Conservation (phyloP, 768 basidiomycete species). For the Plicaturopsis crispa region DNA sequence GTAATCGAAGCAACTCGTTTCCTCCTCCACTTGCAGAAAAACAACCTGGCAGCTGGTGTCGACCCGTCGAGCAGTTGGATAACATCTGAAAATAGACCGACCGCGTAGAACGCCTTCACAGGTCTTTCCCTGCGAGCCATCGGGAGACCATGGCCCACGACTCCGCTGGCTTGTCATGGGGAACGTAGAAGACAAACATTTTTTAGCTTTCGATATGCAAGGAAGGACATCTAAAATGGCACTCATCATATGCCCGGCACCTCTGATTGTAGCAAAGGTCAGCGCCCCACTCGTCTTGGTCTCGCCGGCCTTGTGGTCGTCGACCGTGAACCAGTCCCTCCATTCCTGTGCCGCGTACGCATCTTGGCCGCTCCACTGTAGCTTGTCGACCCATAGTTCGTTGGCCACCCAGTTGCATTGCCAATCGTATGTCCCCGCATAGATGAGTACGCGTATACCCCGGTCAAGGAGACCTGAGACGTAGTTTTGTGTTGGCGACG, state of each 20-base stretch:
- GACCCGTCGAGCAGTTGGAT: too few species aligned
- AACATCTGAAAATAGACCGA: background rate
- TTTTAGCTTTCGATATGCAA: conserved; percentile 8
- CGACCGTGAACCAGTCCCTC: conserved; percentile 49
- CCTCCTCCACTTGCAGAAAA: too few species aligned
- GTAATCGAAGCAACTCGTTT: too few species aligned
- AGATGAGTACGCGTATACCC: conserved; percentile 66
- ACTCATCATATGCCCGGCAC: conserved; percentile 73
- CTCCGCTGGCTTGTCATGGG: conserved; percentile 63
- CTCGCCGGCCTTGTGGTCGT: conserved; percentile 45
- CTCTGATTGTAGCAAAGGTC: conserved; percentile 57
- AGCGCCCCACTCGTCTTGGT: conserved; percentile 48
- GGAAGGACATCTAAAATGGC: conserved; percentile 5
- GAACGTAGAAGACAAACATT: conserved; percentile 36
- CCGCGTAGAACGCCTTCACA: conserved; percentile 19
- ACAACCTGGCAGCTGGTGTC: too few species aligned
- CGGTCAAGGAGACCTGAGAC: conserved; percentile 67
- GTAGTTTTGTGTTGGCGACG: conserved; percentile 51
- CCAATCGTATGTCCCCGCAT: conserved; percentile 73
- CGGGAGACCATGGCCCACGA: conserved; percentile 53
- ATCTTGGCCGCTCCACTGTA: conserved; percentile 60
- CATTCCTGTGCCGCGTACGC: conserved; percentile 37
- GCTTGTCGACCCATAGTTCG: conserved; percentile 63
- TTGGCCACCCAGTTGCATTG: conserved; percentile 79
- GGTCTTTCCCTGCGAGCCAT: conserved; percentile 43